These are phyloP conservation scores for Picochlorum sp. DNA, from an alignment of 139 green algal genomes.

Conservation along the genomic window DNA sequence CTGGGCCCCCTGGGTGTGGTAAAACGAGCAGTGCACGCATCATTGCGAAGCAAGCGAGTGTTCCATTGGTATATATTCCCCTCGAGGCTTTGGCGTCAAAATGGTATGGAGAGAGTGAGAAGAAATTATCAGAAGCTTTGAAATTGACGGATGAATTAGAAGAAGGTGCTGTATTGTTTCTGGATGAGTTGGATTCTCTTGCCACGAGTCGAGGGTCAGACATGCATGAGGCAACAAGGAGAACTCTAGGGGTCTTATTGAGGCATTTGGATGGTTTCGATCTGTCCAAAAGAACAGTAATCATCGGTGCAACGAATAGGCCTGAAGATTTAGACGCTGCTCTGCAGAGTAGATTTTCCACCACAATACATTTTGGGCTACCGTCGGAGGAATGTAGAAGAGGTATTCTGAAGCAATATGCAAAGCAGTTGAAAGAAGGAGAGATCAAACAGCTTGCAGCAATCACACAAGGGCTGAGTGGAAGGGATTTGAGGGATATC, in stretches of 20 bases:
- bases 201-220: constrained; percentile 38
- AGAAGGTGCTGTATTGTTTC: constrained; percentile 64
- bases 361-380: constrained; percentile 60
- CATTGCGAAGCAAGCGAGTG: constrained; percentile 51
- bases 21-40: constrained; percentile 82
- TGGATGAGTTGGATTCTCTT: constrained; percentile 73
- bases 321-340: constrained; percentile 75
- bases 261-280: constrained; percentile 75
- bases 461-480: constrained; percentile 53
- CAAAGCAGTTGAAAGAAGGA: constrained; percentile 51
- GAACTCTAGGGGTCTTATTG: constrained; percentile 82
- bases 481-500: constrained; percentile 74
- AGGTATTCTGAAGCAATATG: constrained; percentile 73
- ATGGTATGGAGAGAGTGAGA: constrained; percentile 79
- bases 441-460: constrained; percentile 44
- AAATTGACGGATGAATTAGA: constrained; percentile 18
- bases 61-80: constrained; percentile 87
- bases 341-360: constrained; percentile 64
- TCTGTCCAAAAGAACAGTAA: constrained; percentile 39
- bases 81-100: constrained; percentile 72
- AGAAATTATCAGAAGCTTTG: constrained; percentile 51
- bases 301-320: constrained; percentile 87
- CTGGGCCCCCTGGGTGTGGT: constrained; percentile 74
- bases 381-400: constrained; percentile 46
- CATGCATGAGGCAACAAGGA: constrained; percentile 81